These are phyloP conservation scores for Aspergillus candidus DNA, from an alignment of 2,329 filamentous ascomycete species.

Conservation along the genomic window DNA sequence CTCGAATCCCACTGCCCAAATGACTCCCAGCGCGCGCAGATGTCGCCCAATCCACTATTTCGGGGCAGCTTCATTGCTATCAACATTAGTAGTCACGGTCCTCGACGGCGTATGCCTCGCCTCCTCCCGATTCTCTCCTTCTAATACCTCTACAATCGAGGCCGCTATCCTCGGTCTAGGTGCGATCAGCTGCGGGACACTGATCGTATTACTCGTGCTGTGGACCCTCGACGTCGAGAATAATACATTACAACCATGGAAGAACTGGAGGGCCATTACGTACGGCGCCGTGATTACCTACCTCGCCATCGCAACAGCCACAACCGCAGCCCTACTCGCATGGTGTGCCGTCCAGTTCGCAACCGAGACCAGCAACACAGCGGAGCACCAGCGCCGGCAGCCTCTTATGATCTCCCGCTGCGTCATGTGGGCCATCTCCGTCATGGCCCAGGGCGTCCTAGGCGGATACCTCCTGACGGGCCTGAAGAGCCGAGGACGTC, in stretches of 20 bases:
- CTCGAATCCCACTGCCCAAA: slow-evolving; percentile 1
- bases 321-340: slow-evolving; percentile 25
- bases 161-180: slow-evolving; percentile 21
- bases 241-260: slow-evolving; percentile 7
- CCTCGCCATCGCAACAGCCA: slow-evolving; percentile 20
- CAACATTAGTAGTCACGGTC: slow-evolving; percentile 22
- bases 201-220: slow-evolving; percentile 16
- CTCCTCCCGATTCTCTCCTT: slow-evolving; percentile 15
- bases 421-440: slow-evolving; percentile 29
- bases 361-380: slow-evolving; percentile 1
- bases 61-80: slow-evolving; percentile 19
- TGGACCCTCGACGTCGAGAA: slow-evolving; percentile 15
- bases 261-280: slow-evolving; percentile 13
- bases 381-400: slow-evolving; percentile 1
- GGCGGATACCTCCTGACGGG: slow-evolving; percentile 24
- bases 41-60: slow-evolving; percentile 17
- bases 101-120: slow-evolving; percentile 26
- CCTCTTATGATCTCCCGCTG: slow-evolving; percentile 31
- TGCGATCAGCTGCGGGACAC: slow-evolving; percentile 19
- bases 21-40: slow-evolving; percentile 14
- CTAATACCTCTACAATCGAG: slow-evolving; percentile 14
- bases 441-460: slow-evolving; percentile 27
- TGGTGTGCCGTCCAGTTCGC: slow-evolving; percentile 15
- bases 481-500: slow-evolving; percentile 6
- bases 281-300: slow-evolving; percentile 20